Evolutionary conservation across 2,329 filamentous ascomycete genomes (phyloP).

Genomic region (Monilinia fructicola): DNA sequence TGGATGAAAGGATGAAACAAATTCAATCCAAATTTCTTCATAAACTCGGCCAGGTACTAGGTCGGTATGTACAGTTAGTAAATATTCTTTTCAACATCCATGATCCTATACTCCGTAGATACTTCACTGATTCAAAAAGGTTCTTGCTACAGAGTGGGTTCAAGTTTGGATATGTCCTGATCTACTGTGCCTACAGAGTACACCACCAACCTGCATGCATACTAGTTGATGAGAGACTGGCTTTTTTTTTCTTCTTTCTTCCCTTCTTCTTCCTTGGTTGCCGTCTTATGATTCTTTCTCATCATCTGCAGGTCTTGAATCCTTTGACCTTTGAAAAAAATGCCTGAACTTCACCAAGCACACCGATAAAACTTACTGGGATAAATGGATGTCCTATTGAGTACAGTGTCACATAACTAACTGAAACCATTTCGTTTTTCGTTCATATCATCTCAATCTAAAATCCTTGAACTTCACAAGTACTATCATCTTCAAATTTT

Average conservation of each 20-base stretch:
- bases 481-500: neutral
- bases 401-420: neutral
- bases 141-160: neutral
- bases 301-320: neutral
- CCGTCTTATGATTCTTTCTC: neutral
- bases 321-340: neutral
- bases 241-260: no score
- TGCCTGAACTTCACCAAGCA: neutral
- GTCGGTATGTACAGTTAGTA: no score
- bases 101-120: neutral
- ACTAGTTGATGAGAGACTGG: no score
- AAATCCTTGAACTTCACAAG: constrained; percentile 11
- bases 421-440: neutral
- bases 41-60: no score
- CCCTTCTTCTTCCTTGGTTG: neutral
- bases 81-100: neutral
- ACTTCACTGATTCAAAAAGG: neutral
- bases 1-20: constrained; percentile 16
- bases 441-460: neutral
- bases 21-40: constrained; percentile 6
- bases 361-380: neutral
- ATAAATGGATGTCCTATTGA: neutral
- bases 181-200: constrained; percentile 4
- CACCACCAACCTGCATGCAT: no score
- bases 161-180: neutral